These are phyloP conservation scores for Tetracladium maxilliforme DNA, from an alignment of 2,329 filamentous ascomycete species.

Conservation along the genomic window DNA sequence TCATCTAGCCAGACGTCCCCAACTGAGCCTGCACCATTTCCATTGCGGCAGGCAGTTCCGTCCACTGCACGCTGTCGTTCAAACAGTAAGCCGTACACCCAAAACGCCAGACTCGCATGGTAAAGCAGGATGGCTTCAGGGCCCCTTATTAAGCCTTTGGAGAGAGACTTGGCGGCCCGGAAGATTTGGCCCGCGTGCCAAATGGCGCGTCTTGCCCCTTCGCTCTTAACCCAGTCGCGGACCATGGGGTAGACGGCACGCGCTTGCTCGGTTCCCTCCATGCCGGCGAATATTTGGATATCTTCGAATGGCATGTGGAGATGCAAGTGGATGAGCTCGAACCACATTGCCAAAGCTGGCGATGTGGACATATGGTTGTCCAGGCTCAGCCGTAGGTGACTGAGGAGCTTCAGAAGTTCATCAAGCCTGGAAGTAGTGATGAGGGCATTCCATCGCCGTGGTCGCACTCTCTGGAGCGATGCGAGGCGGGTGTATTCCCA, in stretches of 20 bases:
- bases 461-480: no score
- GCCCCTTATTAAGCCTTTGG: conserved; percentile 38
- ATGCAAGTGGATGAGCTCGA: conserved; percentile 43
- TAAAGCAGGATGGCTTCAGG: conserved; percentile 57
- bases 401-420: no score
- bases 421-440: no score
- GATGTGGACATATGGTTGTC: no score
- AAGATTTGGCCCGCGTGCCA: conserved; percentile 58
- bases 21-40: no score
- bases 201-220: conserved; percentile 41
- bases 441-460: no score
- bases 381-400: no score
- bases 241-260: conserved; percentile 41
- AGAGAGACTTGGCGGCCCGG: conserved; percentile 39
- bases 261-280: conserved; percentile 52
- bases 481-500: no score
- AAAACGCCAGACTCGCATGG: conserved; percentile 52
- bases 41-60: no score
- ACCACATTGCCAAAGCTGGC: no score
- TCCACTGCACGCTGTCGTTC: no score
- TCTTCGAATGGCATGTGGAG: conserved; percentile 50
- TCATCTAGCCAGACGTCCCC: no score
- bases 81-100: conserved; percentile 54
- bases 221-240: conserved; percentile 40
- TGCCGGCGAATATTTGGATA: conserved; percentile 51